Evolutionary conservation across 345 rosid species (phyloP).

Genomic region (Cardamine chenopodiifolia): DNA sequence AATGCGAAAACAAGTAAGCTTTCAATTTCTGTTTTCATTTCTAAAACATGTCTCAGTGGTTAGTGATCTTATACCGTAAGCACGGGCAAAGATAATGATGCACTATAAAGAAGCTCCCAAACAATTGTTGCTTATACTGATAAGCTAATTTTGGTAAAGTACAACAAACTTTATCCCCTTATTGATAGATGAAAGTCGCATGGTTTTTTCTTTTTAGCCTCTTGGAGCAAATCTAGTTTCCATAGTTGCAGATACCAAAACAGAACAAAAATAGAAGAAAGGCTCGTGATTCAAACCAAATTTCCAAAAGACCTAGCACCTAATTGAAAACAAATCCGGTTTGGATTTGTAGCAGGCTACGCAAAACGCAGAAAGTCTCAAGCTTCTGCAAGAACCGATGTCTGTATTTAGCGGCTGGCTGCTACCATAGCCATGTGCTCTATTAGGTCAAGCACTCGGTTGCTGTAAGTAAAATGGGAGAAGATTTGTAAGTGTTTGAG

Average conservation of each 20-base stretch:
- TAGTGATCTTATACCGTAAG: not conserved
- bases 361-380: conserved; percentile 4
- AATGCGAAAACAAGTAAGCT: conserved; percentile 8
- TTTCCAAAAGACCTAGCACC: conserved; percentile 26
- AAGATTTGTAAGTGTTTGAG: conserved; percentile 3
- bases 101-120: conserved; percentile 1
- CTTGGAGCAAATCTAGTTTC: conserved; percentile 13
- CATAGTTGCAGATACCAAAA: conserved; percentile 28
- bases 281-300: conserved; percentile 21
- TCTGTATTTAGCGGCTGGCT: conserved; percentile 43
- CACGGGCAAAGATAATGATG: not conserved
- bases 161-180: conserved; percentile 19
- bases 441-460: conserved; percentile 94
- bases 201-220: not conserved
- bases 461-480: conserved; percentile 56
- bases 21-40: not conserved
- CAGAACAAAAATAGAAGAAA: conserved; percentile 21
- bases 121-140: conserved; percentile 18
- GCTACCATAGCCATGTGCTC: conserved; percentile 95
- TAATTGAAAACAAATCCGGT: conserved; percentile 17
- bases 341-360: conserved; percentile 3
- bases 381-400: conserved; percentile 26
- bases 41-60: not conserved
- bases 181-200: conserved; percentile 33
- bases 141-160: conserved; percentile 7